Evolutionary conservation across 2,329 filamentous ascomycete genomes (phyloP).

Genomic region (Anthostomella pinea): DNA sequence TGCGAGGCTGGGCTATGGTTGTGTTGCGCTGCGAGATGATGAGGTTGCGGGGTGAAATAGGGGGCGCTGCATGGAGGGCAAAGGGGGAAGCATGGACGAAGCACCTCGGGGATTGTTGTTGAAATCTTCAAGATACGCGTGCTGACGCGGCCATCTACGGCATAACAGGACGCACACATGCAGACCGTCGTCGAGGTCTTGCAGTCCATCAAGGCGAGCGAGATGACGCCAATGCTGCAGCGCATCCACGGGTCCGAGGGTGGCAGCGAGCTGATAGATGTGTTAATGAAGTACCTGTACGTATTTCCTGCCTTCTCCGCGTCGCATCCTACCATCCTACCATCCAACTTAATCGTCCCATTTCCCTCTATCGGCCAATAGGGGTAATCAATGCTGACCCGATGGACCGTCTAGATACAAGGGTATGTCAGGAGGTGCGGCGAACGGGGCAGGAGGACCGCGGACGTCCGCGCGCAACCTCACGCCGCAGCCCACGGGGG

Average conservation of each 20-base stretch:
- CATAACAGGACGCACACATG: constrained; percentile 73
- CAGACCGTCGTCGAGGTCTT: constrained; percentile 89
- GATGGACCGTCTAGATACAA: constrained; percentile 77
- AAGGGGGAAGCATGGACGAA: too few species aligned
- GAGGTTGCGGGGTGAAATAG: too few species aligned
- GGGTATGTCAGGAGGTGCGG: constrained; percentile 65
- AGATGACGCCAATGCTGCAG: constrained; percentile 87
- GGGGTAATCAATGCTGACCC: too few species aligned
- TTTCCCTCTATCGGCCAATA: too few species aligned
- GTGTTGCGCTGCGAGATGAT: too few species aligned
- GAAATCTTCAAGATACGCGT: neutral
- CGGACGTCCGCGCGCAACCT: constrained; percentile 48
- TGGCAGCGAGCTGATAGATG: constrained; percentile 82
- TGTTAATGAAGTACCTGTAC: constrained; percentile 96
- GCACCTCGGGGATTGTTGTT: too few species aligned
- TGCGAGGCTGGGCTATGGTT: neutral
- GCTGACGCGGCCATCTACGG: constrained; percentile 16
- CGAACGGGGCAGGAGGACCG: constrained; percentile 36
- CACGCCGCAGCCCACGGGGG: constrained; percentile 78
- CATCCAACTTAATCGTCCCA: too few species aligned
- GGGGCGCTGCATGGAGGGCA: too few species aligned
- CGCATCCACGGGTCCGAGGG: constrained; percentile 75
- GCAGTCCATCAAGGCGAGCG: constrained; percentile 91
- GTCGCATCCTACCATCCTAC: too few species aligned
- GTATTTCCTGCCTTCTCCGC: too few species aligned